Evolutionary conservation across 148 eudicot genomes (phyloP), one percentile per base, ranked within the genome.

Genomic region (Silene conica): DNA sequence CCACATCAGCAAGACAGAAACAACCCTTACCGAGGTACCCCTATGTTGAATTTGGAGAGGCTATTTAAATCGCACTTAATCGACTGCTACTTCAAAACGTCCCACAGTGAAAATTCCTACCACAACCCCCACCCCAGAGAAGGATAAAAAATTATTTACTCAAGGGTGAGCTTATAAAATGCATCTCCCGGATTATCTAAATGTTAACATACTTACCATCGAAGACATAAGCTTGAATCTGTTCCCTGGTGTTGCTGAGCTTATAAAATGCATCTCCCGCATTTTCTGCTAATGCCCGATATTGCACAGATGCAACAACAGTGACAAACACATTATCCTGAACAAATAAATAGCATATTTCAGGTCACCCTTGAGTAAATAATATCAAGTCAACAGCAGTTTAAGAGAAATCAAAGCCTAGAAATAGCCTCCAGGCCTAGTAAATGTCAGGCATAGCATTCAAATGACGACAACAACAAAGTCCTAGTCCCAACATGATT

Each of bases 271-370:
- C 89, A 82, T 88, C 92, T 34, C 79, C 16, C 10, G 92, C 89
- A 60, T 83, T 88, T 4, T 86, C 89, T 6, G 85, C 82, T 75
- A 86, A 18, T 67, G 92, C 92, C 74, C 88, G 83, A 72, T 86
- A 88, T 75, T 88, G 92, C 63, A 88, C 79, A 34, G 92, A 88
- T 71, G 92, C 92, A 57, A 88, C 92, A 41, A 88, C 89, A 23
- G 80, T 86, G 21, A 88, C 92, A 75, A 88, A 88, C 16, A 88
- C 92, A 78, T 88, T 88, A 75, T 88, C 92, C 92, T 88, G 83
- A 70, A 79, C n/a, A 77, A 45, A 76, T 7, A 55, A 71, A 70
- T 20, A 46, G 48, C 61, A 74, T 15, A 50, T 0, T 31, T 50
- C 3, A 45, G 52, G 26, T 23, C 46, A 76, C 15, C 19, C 2